Conservation (phyloP, 306 rosid species). For the Cajanus cajan region DNA sequence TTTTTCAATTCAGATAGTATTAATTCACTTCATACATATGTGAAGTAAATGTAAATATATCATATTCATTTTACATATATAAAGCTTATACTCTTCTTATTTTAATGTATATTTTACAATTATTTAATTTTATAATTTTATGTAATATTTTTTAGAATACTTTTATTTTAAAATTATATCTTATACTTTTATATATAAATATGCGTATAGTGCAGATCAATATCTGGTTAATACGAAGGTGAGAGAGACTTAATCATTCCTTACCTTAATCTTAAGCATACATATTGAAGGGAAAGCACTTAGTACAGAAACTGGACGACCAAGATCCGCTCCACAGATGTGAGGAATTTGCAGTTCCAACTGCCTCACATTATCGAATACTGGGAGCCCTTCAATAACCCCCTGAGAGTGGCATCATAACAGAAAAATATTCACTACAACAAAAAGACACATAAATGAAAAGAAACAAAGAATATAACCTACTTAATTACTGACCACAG, state of each 20-base stretch:
- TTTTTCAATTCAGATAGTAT: no score
- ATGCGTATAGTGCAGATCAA: no score
- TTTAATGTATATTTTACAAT: no score
- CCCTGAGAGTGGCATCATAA: not conserved
- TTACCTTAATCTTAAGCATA: slow-evolving; percentile 17
- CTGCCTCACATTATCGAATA: not conserved
- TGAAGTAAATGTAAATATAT: no score
- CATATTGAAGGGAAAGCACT: not conserved
- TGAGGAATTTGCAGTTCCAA: slow-evolving; percentile 10
- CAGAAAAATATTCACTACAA: not conserved
- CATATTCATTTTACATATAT: no score
- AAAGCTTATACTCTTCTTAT: no score
- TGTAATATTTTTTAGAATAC: no score
- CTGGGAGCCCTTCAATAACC: not conserved
- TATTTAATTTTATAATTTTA: no score
- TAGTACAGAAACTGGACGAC: not conserved
- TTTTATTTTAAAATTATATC: no score
- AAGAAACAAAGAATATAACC: not conserved
- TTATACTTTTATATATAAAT: no score
- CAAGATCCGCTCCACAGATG: not conserved
- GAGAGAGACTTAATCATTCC: not conserved
- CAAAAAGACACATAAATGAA: not conserved
- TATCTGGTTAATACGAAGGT: not conserved
- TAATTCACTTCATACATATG: no score
- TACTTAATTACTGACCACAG: not conserved